Percentiles rank a stretch among this genome's conserved stretches.
phyloP scores from a whole-genome alignment of 2,329 filamentous ascomycete genomes.

The Cordyceps cateniannulata region DNA sequence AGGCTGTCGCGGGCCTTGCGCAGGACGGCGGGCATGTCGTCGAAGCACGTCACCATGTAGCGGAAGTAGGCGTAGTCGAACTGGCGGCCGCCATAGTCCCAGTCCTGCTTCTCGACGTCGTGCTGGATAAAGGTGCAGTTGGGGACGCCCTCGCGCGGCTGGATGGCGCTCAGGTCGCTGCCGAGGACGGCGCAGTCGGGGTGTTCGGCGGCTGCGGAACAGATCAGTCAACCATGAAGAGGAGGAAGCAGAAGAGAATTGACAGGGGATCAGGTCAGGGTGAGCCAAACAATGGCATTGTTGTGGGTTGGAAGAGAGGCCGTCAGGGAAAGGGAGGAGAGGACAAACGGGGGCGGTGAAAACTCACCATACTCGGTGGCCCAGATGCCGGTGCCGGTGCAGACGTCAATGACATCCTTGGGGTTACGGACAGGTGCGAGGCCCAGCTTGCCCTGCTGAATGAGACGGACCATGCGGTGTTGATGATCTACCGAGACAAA shows the following conservation, averaged over 20 bases:
- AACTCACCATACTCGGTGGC: constrained; percentile 39
- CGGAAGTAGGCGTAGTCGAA: constrained; percentile 52
- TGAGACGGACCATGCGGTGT: constrained; percentile 27
- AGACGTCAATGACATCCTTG: constrained; percentile 40
- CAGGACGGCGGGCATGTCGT: constrained; percentile 43
- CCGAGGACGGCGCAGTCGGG: constrained; percentile 8
- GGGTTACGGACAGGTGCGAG: constrained; percentile 37
- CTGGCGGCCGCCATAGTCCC: constrained; percentile 16
- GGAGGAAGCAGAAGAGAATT: neutral
- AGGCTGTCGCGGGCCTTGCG: constrained; percentile 35
- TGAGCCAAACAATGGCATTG: neutral
- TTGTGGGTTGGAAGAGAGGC: neutral
- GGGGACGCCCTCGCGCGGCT: constrained; percentile 23
- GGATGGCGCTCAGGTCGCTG: constrained; percentile 36
- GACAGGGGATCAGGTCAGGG: no score
- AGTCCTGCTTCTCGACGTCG: constrained; percentile 11
- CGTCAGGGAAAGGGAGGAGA: no score
- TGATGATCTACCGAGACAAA: constrained; percentile 27
- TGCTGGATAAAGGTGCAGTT: constrained; percentile 9
- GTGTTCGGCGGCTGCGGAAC: neutral
- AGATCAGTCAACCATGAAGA: neutral
- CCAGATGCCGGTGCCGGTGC: constrained; percentile 47
- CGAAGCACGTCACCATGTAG: constrained; percentile 44
- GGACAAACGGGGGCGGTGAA: no score
- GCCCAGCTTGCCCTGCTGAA: constrained; percentile 36